Base-by-base conservation (phyloP, 768 basidiomycete genomes). In the Heimioporus sp. region DNA sequence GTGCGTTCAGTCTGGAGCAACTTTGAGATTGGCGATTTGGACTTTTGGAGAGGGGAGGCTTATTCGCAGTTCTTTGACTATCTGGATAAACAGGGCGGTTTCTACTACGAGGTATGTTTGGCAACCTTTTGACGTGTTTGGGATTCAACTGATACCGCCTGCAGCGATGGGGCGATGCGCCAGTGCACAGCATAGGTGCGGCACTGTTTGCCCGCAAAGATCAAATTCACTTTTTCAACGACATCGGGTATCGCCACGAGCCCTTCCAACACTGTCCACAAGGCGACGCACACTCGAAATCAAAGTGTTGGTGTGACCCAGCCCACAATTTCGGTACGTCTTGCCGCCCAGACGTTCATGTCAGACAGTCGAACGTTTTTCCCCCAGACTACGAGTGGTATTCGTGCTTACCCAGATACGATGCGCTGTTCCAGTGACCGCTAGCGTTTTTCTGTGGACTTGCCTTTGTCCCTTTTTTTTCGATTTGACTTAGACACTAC, bases 11-110 rank as follows among this genome's bases (percentile, higher is more conserved):
- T 82, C 69, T 82, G 82, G 81, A 78, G 75, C 51, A 83, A 84
- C 56, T 93, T 93, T 56, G 90, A 90, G 70, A 96, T 98, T 53
- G 92, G 82, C 4, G 83, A 86, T 62, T 82, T 97, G 76, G 84
- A 91, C 57, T 90, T 96, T 65, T 96, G 92, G 90, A 75, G 92
- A 51, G 76, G 80, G 1, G 84, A 91, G 57, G 87, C 90, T 0
- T 98, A 97, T 70, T 79, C 80, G 59, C 79, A 82, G 43, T 95
- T 87, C 73, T 96, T 96, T 61, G 81, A 90, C 28, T 80, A 81
- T 65, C 78, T 96, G 32, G 94, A 96, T 58, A 70, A 77, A 2
- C 80, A 82, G 43, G 93, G 93, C 36, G 93, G 93, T 5, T 93
- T 95, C 70, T 94, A 94, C 72, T 94, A 93, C 62, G 92, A 93